Base-by-base conservation (phyloP, 2,329 filamentous ascomycete species). In the Verticillium tricorpus region DNA sequence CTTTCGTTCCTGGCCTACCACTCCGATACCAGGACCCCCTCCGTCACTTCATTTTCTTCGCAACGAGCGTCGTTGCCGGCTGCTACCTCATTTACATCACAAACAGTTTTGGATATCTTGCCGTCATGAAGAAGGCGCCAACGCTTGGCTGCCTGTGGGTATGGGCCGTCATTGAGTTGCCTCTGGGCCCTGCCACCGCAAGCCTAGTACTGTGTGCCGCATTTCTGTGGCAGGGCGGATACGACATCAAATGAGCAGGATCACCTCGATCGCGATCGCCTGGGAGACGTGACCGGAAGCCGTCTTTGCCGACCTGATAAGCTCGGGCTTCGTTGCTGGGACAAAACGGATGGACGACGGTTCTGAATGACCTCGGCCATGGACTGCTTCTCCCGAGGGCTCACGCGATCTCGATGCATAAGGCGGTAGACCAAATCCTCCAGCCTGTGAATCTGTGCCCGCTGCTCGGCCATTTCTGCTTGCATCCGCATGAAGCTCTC, bases 81-180 rank as follows among this genome's bases (percentile, higher is more conserved):
- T 91, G 88, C 75, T 93, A 92, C 74, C 80, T 97, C 65, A 88
- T 98, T 57, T 81, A 91, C 67, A 86, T 93, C 60, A 92, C 90
- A 31, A 98, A 97, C 70, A 83, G 80, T 34, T 85, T 88, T 66
- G 86, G 89, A 5, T 98, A 97, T 70, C 87, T 96, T 68, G 90
- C 90, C 7, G 88, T 96, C 22, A 93, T 98, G 92, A 96, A 97
- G 78, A 88, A 87, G 65, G 90, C 93, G 0, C 95, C 95, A n/a
- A 88, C 93, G 5, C 74, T 97, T 15, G 95, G 92, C 0, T 94
- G 91, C 50, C 74, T 98, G 19, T 98, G 94, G 93, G 84, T 98
- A 5, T 98, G 94, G 93, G 87, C 90, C 35, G 89, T 98, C 25
- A 83, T 98, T 56, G 95, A 99, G 78, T 83, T 97, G 76, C 84